Conservation (phyloP, 495 filamentous ascomycete species). For the Haplographium delicatum region DNA sequence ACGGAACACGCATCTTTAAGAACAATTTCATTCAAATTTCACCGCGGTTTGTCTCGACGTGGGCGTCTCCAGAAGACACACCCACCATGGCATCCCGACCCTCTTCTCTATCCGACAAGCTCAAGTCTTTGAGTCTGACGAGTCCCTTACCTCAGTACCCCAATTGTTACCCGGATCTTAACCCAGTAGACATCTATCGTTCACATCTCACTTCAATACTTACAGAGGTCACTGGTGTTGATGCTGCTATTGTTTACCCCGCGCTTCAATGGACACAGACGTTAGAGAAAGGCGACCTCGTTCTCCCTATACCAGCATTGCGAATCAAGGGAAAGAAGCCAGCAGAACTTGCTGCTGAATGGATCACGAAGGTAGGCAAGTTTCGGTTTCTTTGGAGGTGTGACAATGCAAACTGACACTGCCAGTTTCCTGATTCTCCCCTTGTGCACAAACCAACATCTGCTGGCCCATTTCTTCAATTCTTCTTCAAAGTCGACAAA, state of each 20-base stretch:
- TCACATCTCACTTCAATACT: conserved; percentile 73
- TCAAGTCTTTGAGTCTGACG: conserved; percentile 30
- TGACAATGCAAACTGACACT: conserved; percentile 13
- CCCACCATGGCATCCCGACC: conserved; percentile 14
- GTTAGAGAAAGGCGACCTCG: conserved; percentile 85
- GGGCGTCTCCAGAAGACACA: neutral
- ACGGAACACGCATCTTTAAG: no score
- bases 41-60: neutral
- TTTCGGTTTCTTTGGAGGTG: no score
- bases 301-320: conserved; percentile 72
- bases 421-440: conserved; percentile 65
- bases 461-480: conserved; percentile 65
- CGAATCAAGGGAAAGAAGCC: conserved; percentile 80
- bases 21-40: neutral
- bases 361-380: conserved; percentile 63
- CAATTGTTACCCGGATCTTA: conserved; percentile 59
- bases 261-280: conserved; percentile 75
- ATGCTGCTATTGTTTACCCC: conserved; percentile 69
- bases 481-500: conserved; percentile 66
- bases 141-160: conserved; percentile 37
- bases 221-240: conserved; percentile 65
- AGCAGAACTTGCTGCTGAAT: conserved; percentile 61
- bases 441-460: conserved; percentile 63
- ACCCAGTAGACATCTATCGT: conserved; percentile 85
- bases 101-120: conserved; percentile 21